Evolutionary conservation across 192 early-diverging fungal species (phyloP), one percentile per base, ranked within the genome.

Genomic region (Podila horticola): DNA sequence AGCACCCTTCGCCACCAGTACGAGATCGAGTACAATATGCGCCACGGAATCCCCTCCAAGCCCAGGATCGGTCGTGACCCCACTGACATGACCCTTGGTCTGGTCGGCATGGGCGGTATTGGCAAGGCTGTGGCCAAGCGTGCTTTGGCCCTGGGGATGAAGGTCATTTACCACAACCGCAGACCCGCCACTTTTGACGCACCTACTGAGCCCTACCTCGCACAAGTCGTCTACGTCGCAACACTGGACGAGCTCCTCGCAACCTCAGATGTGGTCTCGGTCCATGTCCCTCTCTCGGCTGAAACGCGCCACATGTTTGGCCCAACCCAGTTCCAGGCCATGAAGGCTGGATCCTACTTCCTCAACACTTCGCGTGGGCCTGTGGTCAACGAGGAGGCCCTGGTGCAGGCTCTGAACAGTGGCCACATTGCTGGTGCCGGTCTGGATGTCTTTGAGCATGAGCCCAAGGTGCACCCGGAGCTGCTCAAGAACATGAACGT

Each of bases 61-160:
- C 70, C 69, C 28, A 51, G 70, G 10, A 72, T 72, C 51, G 76
- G 76, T 52, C 41, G 76, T 0, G 76, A 79, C 50, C 76, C 76
- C 31, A 68, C 76, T 7, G 84, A 67, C 19, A 89, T 91, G 75
- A 83, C 79, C 2, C 72, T 92, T 5, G 88, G 88, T 4, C 77
- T 92, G 55, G 85, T 90, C 34, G 90, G 90, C 17, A 73, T 90
- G 62, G 90, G 90, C 4, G 84, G 86, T 17, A 90, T 90, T 51
- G 90, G 89, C 0, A 70, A 82, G 12, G 89, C 87, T 3, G 83
- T 90, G 24, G 87, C 85, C 34, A 65, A 72, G 31, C 83, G 90
- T 17, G 83, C 89, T 1, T 36, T 58, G 30, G 66, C 77, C 4
- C 84, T 81, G 28, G 79, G 83, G 1, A 86, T 90, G 84, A 76